Evolutionary conservation across 768 basidiomycete genomes (phyloP).

Genomic region (Phanerochaete carnosa): DNA sequence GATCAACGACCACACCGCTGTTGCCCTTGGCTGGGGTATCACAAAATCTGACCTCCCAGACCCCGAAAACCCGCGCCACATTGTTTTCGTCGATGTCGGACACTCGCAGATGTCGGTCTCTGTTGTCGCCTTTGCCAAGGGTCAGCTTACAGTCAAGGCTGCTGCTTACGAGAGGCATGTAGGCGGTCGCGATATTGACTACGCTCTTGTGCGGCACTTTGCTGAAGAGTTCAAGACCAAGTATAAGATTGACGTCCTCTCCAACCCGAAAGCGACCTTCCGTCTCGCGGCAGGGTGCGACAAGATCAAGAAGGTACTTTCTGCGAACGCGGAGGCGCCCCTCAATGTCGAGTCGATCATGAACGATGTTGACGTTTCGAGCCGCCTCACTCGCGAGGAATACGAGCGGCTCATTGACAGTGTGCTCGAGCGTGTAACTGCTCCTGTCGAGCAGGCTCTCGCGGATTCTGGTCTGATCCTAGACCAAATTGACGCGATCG

Average conservation of each 20-base stretch:
- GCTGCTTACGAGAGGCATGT: slow-evolving; percentile 92
- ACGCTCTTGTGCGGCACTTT: slow-evolving; percentile 85
- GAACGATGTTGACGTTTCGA: slow-evolving; percentile 92
- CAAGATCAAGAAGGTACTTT: slow-evolving; percentile 93
- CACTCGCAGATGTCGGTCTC: slow-evolving; percentile 88
- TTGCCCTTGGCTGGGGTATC: slow-evolving; percentile 97
- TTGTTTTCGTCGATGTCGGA: slow-evolving; percentile 94
- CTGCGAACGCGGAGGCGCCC: slow-evolving; percentile 86
- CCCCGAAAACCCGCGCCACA: slow-evolving; percentile 74
- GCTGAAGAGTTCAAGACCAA: slow-evolving; percentile 90
- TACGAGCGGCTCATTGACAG: slow-evolving; percentile 76
- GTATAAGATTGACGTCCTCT: slow-evolving; percentile 95
- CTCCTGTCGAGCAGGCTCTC: slow-evolving; percentile 76
- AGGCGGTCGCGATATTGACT: slow-evolving; percentile 96
- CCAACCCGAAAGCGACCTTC: slow-evolving; percentile 91
- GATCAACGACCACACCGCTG: slow-evolving; percentile 96
- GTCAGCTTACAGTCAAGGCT: slow-evolving; percentile 81
- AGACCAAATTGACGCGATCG: slow-evolving; percentile 86
- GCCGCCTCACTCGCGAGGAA: slow-evolving; percentile 77
- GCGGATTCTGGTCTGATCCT: slow-evolving; percentile 74
- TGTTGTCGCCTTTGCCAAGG: slow-evolving; percentile 92
- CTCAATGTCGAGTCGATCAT: slow-evolving; percentile 95
- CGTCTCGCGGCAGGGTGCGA: slow-evolving; percentile 86
- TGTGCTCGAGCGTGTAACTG: slow-evolving; percentile 73
- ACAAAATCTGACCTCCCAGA: slow-evolving; percentile 96